Evolutionary conservation across 768 basidiomycete genomes (phyloP), one percentile per base, ranked within the genome.

Genomic region (Suillus clintonianus): DNA sequence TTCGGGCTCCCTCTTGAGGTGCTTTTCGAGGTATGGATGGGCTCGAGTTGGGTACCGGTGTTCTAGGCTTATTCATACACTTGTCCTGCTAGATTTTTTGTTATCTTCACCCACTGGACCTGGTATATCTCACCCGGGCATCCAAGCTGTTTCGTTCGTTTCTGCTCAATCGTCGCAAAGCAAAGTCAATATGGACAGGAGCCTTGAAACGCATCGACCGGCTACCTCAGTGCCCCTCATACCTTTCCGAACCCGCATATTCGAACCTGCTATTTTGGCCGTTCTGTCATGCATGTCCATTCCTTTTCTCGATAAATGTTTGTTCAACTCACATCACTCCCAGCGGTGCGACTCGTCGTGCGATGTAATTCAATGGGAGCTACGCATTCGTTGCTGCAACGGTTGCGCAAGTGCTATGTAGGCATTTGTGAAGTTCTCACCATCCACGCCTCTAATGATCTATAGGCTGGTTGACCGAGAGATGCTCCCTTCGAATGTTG

Each of bases 241-340:
- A 59, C 39, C 54, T 61, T 24, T 56, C 50, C 14, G 54, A 61
- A 53, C 60, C 60, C 14, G 54, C 53, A 15, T 61, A 58, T 53
- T 34, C 60, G 15, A 53, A 61, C 34, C 17, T 61, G 13, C 1
- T 56, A 24, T 61, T 56, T 27, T 51, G 27, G 32, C 32, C 60
- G 39, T 36, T 59, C 22, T 61, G 51, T 14, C 51, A 53, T 53
- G 32, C 10, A 53, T 53, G 51, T 34, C 17, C 9, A 30, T 30
- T n/a, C 30, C 10, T 53, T 10, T 51, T 32, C 30, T 30, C 19
- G 3, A 19, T n/a, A 3, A 32, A 32, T 32, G 11, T 53, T 5
- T 6, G 30, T 9, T 6, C 32, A 11, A 19, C 51, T 32, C 32
- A 53, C 10, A 11, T 53, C 51, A 51, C 50, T 51, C 9, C 27